Base-by-base conservation (phyloP, 305 asterid genomes). In the Salvia sclarea region DNA sequence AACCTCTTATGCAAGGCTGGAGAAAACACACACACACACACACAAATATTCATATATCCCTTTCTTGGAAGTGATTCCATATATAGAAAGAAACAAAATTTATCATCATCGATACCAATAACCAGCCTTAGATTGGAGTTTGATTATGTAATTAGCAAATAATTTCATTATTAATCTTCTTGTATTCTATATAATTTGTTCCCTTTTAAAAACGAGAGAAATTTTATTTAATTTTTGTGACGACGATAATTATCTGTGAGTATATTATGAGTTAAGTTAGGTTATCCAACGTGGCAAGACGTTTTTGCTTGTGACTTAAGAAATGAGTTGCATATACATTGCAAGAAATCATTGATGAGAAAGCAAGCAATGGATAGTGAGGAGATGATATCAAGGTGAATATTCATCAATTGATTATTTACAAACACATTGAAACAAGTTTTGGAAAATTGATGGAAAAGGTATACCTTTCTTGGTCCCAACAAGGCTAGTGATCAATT, bases 351-450 rank as follows among this genome's bases (percentile, higher is more conserved):
- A 8, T 65, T 60, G 8, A 30, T 49, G 61, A 47, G 41, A 56
- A 48, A 66, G 25, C 59, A 74, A 59, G 75, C 41, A 67, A 72
- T 47, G 62, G 52, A n/a, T n/a, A n/a, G n/a, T n/a, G n/a, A n/a
- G n/a, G n/a, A n/a, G n/a, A n/a, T n/a, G n/a, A n/a, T n/a, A n/a
- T n/a, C n/a, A n/a, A n/a, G n/a, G n/a, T 48, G 28, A 20, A 20
- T 49, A 20, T 11, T 16, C 31, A 49, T 49, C 31, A 49, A 17
- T 47, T 47, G 1, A 17, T 47, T 8, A 47, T 47, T 6, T 7
- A 7, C 53, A 47, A 16, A 7, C 7, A 49, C 2, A 18, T 8
- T 18, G 30, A 49, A 49, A 9, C 14, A 49, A 20, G 56, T 49
- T 48, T 20, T 8, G 31, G 31, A 38, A 38, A 37, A 4, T 60